Conservation (phyloP, 2,329 filamentous ascomycete species). For the Calycina herbarum region DNA sequence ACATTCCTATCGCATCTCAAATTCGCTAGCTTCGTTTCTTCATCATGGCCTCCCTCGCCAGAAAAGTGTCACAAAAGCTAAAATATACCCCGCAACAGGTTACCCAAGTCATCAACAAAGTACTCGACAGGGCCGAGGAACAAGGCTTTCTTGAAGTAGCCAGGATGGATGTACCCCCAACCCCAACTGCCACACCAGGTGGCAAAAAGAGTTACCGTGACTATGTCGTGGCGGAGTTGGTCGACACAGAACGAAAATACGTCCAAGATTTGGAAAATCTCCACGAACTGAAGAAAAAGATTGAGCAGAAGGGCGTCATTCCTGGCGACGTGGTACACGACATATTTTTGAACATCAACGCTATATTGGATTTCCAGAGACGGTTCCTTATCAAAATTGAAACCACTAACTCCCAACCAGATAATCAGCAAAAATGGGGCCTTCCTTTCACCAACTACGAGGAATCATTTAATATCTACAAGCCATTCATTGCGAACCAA, state of each 20-base stretch:
- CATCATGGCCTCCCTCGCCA: background rate
- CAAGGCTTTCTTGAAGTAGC: slow-evolving; percentile 69
- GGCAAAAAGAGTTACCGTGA: slow-evolving; percentile 74
- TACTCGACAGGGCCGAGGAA: slow-evolving; percentile 82
- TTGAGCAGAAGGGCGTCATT: slow-evolving; percentile 85
- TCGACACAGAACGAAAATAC: slow-evolving; percentile 95
- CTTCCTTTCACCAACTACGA: slow-evolving; percentile 82
- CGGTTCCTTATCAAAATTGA: slow-evolving; percentile 94
- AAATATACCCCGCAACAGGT: slow-evolving; percentile 52
- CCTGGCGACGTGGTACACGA: slow-evolving; percentile 88
- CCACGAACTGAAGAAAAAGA: slow-evolving; percentile 84
- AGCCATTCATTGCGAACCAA: slow-evolving; percentile 97
- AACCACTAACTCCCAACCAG: slow-evolving; percentile 83
- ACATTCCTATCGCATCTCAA: background rate
- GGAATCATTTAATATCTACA: slow-evolving; percentile 87
- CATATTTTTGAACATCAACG: slow-evolving; percentile 95
- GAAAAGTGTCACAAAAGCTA: background rate
- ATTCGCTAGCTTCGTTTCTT: background rate
- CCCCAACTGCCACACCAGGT: slow-evolving; percentile 45
- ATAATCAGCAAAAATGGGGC: slow-evolving; percentile 86
- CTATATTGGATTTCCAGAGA: slow-evolving; percentile 91
- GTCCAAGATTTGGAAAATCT: slow-evolving; percentile 95
- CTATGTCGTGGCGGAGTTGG: slow-evolving; percentile 86
- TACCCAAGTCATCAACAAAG: slow-evolving; percentile 86
- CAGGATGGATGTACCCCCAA: slow-evolving; percentile 51